A percentile compares a stretch with the other conserved stretches of the same genome.
These are phyloP conservation scores for Boletus nobilissimus DNA, from an alignment of 1,284 basidiomycete species.

Conservation along the genomic window DNA sequence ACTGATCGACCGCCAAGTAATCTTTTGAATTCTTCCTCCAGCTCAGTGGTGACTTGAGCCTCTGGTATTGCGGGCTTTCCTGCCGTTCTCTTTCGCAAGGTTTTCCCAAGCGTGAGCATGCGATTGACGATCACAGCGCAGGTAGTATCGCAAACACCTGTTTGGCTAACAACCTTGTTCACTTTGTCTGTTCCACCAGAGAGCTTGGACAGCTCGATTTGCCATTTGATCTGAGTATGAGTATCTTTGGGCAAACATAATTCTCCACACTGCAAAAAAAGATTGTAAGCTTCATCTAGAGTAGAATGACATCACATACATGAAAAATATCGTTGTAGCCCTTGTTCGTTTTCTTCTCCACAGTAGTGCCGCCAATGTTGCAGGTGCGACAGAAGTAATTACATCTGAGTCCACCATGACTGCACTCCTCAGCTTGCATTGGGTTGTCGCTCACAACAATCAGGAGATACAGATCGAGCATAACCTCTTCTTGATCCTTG, in stretches of 20 bases:
- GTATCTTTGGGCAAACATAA: constrained; percentile 1
- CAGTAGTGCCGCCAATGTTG: constrained; percentile 41
- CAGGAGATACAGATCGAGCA: constrained; percentile 2
- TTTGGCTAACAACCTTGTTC: not conserved
- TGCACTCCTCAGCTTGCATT: constrained; percentile 50
- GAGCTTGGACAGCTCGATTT: not conserved
- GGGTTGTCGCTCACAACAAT: constrained; percentile 48
- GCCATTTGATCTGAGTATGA: not conserved
- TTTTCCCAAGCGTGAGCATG: not conserved
- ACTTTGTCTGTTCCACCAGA: not conserved
- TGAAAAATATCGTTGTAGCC: constrained; percentile 35
- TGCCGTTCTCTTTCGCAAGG: not conserved
- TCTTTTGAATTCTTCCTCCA: not conserved
- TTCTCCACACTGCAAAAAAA: constrained; percentile 5
- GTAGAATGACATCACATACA: constrained; percentile 20
- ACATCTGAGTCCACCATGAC: constrained; percentile 42
- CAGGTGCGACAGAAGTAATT: constrained; percentile 49
- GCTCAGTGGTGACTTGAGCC: not conserved
- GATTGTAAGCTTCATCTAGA: not conserved
- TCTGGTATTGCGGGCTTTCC: not conserved
- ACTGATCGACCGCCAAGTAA: not conserved
- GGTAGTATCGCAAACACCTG: not conserved
- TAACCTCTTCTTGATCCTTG: too few relatives aligned
- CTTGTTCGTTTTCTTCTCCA: constrained; percentile 35
- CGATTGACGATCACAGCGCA: not conserved